Evolutionary conservation across 208 protist species (phyloP), one percentile per base, ranked within the genome.

Genomic region (Angomonas desouzai): DNA sequence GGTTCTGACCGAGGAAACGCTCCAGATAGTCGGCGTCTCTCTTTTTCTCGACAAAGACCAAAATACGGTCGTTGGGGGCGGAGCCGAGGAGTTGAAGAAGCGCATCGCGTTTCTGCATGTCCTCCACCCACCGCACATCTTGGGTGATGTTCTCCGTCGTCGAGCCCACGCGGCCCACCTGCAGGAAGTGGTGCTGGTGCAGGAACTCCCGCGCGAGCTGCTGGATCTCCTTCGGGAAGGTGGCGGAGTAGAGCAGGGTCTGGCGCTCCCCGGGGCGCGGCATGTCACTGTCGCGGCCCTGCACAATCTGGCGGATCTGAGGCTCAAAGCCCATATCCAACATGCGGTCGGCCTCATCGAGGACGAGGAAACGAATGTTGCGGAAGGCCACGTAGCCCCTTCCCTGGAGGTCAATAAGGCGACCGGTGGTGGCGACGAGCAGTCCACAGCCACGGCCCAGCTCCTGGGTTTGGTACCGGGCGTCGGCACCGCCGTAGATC

Each of bases 241-340:
- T 99, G 40, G 99, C 99, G 25, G 89, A 98, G 87, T 99, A 99
- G 77, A 99, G 92, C 29, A 99, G 84, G 43, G 98, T 99, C 82
- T 99, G 98, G 49, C 98, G 89, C 63, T 98, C 85, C 7, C 94
- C 94, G 20, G 97, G 72, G n/a, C 55, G 74, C 4, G 94, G 94
- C 97, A 98, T 98, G 72, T 96, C 96, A 34, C 88, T 87, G 48
- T 98, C 76, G 3, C 89, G 88, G 67, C 96, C 93, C 64, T 98
- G 88, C 10, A 99, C 96, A 74, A 99, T 99, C 65, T 91, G 82
- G 55, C 98, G 96, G 62, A 99, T 99, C 82, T 99, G 98, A 34
- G 96, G 97, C 82, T 99, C 98, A 68, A 99, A 99, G 64, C 98
- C 98, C 98, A 99, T 99, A 78, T 99, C 98, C 43, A 99, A 93